Conservation (phyloP, 306 rosid genomes). For the Trifolium repens region DNA sequence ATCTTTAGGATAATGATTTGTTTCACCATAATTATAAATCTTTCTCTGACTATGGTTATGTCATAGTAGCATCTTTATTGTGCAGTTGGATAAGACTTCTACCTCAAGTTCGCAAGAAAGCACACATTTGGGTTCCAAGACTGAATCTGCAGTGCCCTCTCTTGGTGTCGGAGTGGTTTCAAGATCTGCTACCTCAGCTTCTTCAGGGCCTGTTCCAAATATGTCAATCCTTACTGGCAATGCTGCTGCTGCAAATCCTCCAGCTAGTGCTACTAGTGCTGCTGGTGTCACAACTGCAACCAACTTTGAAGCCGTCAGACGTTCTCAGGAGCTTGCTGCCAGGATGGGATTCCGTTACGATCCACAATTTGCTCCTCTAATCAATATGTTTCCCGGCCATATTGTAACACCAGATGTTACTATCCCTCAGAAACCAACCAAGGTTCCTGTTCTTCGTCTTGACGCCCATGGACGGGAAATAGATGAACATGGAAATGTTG, state of each 20-base stretch:
- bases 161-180: slow-evolving; percentile 43
- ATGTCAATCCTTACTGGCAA: slow-evolving; percentile 43
- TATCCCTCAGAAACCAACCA: slow-evolving; percentile 78
- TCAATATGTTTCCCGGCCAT: slow-evolving; percentile 91
- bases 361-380: slow-evolving; percentile 92
- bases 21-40: slow-evolving; percentile 7
- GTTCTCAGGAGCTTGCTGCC: slow-evolving; percentile 92
- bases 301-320: slow-evolving; percentile 81
- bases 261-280: slow-evolving; percentile 43
- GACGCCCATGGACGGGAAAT: slow-evolving; percentile 97
- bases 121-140: slow-evolving; percentile 49
- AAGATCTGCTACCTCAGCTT: slow-evolving; percentile 44
- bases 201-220: slow-evolving; percentile 47
- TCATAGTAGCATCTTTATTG: slow-evolving; percentile 37
- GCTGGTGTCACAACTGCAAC: slow-evolving; percentile 54
- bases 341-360: slow-evolving; percentile 95
- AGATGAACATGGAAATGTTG: slow-evolving; percentile 89
- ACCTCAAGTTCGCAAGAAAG: slow-evolving; percentile 52
- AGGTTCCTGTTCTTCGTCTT: slow-evolving; percentile 95
- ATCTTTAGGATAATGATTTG: background rate
- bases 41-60: slow-evolving; percentile 41
- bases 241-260: slow-evolving; percentile 43
- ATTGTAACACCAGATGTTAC: slow-evolving; percentile 55
- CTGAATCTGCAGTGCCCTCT: slow-evolving; percentile 50
- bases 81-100: slow-evolving; percentile 72